Evolutionary conservation across 2,329 filamentous ascomycete genomes (phyloP).

Genomic region (Akanthomyces uredinophilus): DNA sequence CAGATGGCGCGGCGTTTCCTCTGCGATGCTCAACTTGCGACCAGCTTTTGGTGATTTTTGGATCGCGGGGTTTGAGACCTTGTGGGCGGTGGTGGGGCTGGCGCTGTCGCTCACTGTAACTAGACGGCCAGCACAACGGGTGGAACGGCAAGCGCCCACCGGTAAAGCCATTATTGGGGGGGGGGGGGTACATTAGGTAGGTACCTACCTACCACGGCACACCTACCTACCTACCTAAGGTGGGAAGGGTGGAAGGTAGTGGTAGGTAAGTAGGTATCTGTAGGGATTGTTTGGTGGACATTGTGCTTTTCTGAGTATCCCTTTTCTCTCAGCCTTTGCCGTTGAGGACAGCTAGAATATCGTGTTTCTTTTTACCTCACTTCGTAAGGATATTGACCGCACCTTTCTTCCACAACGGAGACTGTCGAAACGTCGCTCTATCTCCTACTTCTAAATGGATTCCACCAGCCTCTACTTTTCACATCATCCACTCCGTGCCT

Average conservation of each 20-base stretch:
- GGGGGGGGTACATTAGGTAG: too few relatives aligned
- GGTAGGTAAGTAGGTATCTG: too few relatives aligned
- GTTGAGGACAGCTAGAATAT: not conserved
- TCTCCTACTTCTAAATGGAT: not conserved
- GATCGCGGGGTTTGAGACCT: slow-evolving; percentile 16
- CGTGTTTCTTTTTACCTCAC: too few relatives aligned
- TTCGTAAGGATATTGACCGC: too few relatives aligned
- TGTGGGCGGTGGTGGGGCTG: slow-evolving; percentile 15
- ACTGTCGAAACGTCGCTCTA: not conserved
- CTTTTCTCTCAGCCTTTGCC: too few relatives aligned
- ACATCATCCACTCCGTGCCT: not conserved
- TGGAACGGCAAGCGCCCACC: not conserved
- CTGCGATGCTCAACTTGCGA: not conserved
- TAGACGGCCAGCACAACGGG: not conserved
- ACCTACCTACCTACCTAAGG: too few relatives aligned
- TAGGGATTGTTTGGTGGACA: too few relatives aligned
- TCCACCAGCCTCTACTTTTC: slow-evolving; percentile 12
- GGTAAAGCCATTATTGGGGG: too few relatives aligned
- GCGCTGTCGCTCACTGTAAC: not conserved
- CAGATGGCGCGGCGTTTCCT: not conserved
- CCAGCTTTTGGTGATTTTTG: slow-evolving; percentile 1
- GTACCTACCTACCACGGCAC: too few relatives aligned
- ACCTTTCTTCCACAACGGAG: not conserved
- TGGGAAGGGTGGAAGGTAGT: too few relatives aligned
- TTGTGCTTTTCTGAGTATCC: too few relatives aligned